Conservation (phyloP, 495 filamentous ascomycete genomes). For the Talaromyces ruber region DNA sequence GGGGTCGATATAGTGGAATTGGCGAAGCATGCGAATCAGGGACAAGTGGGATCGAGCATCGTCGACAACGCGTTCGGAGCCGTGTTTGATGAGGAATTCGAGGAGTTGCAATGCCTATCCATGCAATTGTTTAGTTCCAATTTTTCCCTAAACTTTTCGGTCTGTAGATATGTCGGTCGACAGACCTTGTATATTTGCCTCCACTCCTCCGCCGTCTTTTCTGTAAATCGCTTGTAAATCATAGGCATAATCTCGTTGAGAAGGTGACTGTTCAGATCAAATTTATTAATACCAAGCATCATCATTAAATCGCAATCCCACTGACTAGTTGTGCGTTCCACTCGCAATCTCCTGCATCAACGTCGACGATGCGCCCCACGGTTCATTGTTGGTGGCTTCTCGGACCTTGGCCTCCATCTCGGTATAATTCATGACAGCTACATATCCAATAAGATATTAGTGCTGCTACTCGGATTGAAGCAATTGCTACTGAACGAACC, state of each 20-base stretch:
- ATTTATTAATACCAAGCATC: conserved; percentile 5
- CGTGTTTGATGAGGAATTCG: conserved; percentile 97
- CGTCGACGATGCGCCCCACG: conserved; percentile 88
- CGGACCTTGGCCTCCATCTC: conserved; percentile 99
- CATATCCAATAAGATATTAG: too few species aligned
- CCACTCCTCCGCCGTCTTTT: conserved; percentile 98
- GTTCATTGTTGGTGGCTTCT: conserved; percentile 97
- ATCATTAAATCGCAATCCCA: conserved; percentile 10
- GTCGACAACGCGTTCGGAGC: conserved; percentile 95
- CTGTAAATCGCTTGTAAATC: conserved; percentile 98
- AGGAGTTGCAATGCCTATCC: conserved; percentile 77
- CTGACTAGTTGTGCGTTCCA: conserved; percentile 96
- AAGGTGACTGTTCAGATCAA: conserved; percentile 58
- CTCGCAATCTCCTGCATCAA: conserved; percentile 97
- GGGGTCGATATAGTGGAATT: conserved; percentile 94
- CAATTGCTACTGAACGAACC: conserved; percentile 41
- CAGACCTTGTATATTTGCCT: conserved; percentile 93
- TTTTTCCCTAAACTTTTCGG: background rate
- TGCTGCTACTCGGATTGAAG: too few species aligned
- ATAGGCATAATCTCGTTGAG: conserved; percentile 99
- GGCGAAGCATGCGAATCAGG: conserved; percentile 93
- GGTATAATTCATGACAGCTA: conserved; percentile 99
- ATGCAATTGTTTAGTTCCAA: background rate
- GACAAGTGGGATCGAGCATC: conserved; percentile 93
- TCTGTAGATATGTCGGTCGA: background rate